A percentile compares a stretch with the other conserved stretches of the same genome.
Evolutionary conservation across 495 filamentous ascomycete species (phyloP).

Genomic region (Hyaloscypha bicolor): DNA sequence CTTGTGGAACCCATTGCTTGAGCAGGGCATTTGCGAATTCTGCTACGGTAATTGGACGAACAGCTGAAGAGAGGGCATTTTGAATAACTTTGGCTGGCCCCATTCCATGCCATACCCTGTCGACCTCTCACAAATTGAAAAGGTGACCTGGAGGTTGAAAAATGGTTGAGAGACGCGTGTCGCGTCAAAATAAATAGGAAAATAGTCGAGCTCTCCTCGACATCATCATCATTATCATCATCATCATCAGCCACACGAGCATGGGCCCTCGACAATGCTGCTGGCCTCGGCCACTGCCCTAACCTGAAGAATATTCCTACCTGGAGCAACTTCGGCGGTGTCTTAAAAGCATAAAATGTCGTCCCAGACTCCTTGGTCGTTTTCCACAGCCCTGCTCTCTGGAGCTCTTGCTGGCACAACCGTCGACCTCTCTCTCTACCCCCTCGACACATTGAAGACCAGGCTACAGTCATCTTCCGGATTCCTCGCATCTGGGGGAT

Average conservation of each 20-base stretch:
- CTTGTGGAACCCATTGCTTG: neutral
- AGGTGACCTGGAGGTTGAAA: neutral
- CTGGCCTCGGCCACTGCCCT: constrained; percentile 26
- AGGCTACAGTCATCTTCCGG: constrained; percentile 86
- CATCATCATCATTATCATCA: constrained; percentile 9
- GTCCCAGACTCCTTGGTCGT: constrained; percentile 36
- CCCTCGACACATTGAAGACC: constrained; percentile 90
- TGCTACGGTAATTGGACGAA: constrained; percentile 11
- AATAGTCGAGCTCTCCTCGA: constrained; percentile 19
- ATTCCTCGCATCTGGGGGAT: constrained; percentile 76
- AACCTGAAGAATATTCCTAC: neutral
- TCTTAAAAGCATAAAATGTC: constrained; percentile 8
- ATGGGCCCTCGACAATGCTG: constrained; percentile 12
- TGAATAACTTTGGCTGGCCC: neutral
- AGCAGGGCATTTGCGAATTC: constrained; percentile 23
- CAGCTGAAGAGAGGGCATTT: neutral
- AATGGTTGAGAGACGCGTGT: neutral
- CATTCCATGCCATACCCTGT: constrained; percentile 4
- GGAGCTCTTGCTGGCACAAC: constrained; percentile 84
- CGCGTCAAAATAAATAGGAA: neutral
- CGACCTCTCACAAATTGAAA: neutral
- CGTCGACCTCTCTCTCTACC: constrained; percentile 88
- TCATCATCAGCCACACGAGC: constrained; percentile 8
- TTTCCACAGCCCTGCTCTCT: constrained; percentile 60
- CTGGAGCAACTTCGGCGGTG: neutral